A percentile compares a stretch with the other conserved stretches of the same genome.
Evolutionary conservation across 805 yeast genomes (phyloP).

Genomic region (Candida maesae): DNA sequence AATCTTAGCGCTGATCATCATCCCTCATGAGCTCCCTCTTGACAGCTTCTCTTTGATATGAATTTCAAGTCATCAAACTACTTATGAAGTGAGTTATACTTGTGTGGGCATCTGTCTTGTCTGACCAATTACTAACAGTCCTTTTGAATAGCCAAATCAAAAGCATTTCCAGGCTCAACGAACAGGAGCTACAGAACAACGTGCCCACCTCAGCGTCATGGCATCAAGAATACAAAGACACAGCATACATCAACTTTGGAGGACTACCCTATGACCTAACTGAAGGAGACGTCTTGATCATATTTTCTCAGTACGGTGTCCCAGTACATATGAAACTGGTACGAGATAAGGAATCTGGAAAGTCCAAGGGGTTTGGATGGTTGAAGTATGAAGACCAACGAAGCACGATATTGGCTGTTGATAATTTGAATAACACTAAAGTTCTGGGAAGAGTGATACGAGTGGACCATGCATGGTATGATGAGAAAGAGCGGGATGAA

Average conservation of each 20-base stretch:
- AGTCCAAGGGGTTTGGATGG: slow-evolving; percentile 73
- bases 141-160: slow-evolving; percentile 13
- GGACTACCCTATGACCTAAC: slow-evolving; percentile 58
- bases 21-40: too few relatives aligned
- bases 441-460: slow-evolving; percentile 47
- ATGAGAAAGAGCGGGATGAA: slow-evolving; percentile 47
- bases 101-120: too few relatives aligned
- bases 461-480: slow-evolving; percentile 72
- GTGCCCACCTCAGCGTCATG: slow-evolving; percentile 68
- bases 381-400: slow-evolving; percentile 78
- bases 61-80: too few relatives aligned
- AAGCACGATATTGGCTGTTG: slow-evolving; percentile 81
- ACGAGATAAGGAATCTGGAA: slow-evolving; percentile 62
- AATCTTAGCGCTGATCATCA: too few relatives aligned
- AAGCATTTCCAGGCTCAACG: slow-evolving; percentile 52
- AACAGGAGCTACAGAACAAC: slow-evolving; percentile 60
- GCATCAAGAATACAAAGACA: slow-evolving; percentile 81
- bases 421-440: slow-evolving; percentile 71
- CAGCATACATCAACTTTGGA: slow-evolving; percentile 76
- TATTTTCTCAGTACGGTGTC: slow-evolving; percentile 87
- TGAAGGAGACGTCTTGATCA: slow-evolving; percentile 70
- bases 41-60: too few relatives aligned
- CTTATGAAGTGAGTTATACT: too few relatives aligned
- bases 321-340: slow-evolving; percentile 73
- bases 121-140: background rate